Percentiles rank a stretch among this genome's conserved stretches.
These are phyloP conservation scores for Lentithecium fluviatile DNA, from an alignment of 495 filamentous ascomycete species.

Conservation along the genomic window DNA sequence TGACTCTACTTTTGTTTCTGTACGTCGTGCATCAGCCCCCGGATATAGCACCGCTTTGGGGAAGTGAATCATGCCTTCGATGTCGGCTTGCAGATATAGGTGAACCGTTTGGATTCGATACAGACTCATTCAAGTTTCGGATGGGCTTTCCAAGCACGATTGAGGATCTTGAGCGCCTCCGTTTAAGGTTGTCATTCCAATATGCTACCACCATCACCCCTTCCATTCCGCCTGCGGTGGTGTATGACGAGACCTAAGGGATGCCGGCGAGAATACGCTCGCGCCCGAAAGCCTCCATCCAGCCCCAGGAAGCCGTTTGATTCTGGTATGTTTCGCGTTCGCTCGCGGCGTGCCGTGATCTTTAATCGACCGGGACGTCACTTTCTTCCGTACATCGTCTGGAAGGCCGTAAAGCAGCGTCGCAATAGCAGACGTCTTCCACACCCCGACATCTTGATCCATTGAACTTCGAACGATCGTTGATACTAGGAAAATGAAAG, in stretches of 20 bases:
- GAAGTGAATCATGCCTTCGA: conserved; percentile 3
- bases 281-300: conserved; percentile 22
- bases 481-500: conserved; percentile 23
- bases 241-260: conserved; percentile 4
- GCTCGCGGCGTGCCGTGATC: conserved; percentile 13
- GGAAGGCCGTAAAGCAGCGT: conserved; percentile 28
- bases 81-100: conserved; percentile 3
- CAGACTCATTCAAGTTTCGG: conserved; percentile 3
- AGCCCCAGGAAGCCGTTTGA: conserved; percentile 17
- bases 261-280: background rate
- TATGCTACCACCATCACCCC: conserved; percentile 3
- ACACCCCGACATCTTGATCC: conserved; percentile 21
- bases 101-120: conserved; percentile 3
- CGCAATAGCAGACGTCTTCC: conserved; percentile 31
- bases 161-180: conserved; percentile 3
- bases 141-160: conserved; percentile 3
- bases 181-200: conserved; percentile 4
- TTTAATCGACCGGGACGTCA: conserved; percentile 3
- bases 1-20: too few relatives aligned
- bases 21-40: too few relatives aligned
- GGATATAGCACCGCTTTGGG: background rate
- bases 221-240: conserved; percentile 3
- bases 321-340: conserved; percentile 16
- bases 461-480: conserved; percentile 24
- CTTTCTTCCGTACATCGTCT: conserved; percentile 19